These are phyloP conservation scores for Fusarium mundagurra DNA, from an alignment of 2,329 filamentous ascomycete genomes.

Conservation along the genomic window DNA sequence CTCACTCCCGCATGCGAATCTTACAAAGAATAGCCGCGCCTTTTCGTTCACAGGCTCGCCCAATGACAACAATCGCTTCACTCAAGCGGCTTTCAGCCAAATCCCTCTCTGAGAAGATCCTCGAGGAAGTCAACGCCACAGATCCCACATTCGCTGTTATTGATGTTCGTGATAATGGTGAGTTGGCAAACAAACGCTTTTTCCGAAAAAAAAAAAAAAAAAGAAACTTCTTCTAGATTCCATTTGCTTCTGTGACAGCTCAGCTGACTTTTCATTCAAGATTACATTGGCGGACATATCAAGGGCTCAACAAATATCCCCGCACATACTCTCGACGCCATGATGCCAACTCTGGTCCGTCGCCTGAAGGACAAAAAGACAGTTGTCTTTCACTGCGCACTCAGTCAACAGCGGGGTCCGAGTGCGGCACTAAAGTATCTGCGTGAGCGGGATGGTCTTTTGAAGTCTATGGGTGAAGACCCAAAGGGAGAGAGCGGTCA, in stretches of 20 bases:
- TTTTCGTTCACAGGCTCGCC: conserved; percentile 23
- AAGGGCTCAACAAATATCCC: conserved; percentile 79
- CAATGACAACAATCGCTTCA: conserved; percentile 66
- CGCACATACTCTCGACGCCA: conserved; percentile 75
- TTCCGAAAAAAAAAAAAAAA: not conserved
- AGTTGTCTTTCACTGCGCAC: conserved; percentile 93
- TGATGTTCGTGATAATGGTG: conserved; percentile 88
- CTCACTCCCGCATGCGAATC: conserved; percentile 19
- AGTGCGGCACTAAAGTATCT: conserved; percentile 84
- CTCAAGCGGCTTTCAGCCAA: conserved; percentile 75
- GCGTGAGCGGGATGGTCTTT: conserved; percentile 69
- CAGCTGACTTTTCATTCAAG: conserved; percentile 60
- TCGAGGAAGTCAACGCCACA: conserved; percentile 55
- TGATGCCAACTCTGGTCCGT: conserved; percentile 83
- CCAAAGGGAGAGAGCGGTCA: conserved; percentile 70
- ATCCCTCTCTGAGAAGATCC: conserved; percentile 72
- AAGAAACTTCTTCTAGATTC: not conserved
- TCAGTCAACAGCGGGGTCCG: conserved; percentile 91
- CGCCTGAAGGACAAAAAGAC: conserved; percentile 79
- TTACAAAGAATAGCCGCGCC: conserved; percentile 7
- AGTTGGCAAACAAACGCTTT: not conserved
- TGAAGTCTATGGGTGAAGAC: conserved; percentile 46
- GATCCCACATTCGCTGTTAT: conserved; percentile 74
- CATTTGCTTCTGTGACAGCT: not conserved
- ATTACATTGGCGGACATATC: conserved; percentile 93